Conservation (phyloP, 805 yeast genomes). For the Metschnikowia bowlesiae region DNA sequence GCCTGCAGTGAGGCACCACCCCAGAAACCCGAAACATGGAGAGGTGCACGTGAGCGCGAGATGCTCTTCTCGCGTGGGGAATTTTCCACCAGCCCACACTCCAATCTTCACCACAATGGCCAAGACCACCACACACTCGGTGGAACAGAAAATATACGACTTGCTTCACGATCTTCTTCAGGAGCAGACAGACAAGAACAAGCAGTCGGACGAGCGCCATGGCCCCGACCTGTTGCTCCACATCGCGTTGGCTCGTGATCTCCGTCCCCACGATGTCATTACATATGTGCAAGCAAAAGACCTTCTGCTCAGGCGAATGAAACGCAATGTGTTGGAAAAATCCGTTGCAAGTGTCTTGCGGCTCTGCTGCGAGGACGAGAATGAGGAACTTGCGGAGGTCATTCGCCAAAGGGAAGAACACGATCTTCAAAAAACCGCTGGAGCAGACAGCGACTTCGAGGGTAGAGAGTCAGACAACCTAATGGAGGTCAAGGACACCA, state of each 20-base stretch:
- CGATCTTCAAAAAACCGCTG: constrained; percentile 18
- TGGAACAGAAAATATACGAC: constrained; percentile 56
- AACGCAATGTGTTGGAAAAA: constrained; percentile 57
- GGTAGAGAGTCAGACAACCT: constrained; percentile 42
- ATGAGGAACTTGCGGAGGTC: constrained; percentile 46
- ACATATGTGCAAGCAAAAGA: constrained; percentile 62
- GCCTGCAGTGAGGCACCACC: neutral
- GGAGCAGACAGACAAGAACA: constrained; percentile 48
- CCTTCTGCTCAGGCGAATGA: constrained; percentile 62
- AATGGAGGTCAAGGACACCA: constrained; percentile 57
- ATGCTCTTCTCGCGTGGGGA: constrained; percentile 3
- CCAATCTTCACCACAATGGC: constrained; percentile 5
- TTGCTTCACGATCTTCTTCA: constrained; percentile 55
- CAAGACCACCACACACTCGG: constrained; percentile 7
- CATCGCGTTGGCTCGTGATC: constrained; percentile 60
- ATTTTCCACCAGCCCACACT: neutral
- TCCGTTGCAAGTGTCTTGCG: constrained; percentile 58
- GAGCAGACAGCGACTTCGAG: constrained; percentile 38
- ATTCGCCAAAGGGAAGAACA: constrained; percentile 15
- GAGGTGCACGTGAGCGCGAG: constrained; percentile 3
- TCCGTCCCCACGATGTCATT: constrained; percentile 48
- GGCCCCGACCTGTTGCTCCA: constrained; percentile 33
- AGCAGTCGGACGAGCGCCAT: constrained; percentile 22
- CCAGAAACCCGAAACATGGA: constrained; percentile 1
- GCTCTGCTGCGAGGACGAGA: constrained; percentile 56